phyloP scores from a whole-genome alignment of 495 filamentous ascomycete genomes.

The Trichoderma gamsii region DNA sequence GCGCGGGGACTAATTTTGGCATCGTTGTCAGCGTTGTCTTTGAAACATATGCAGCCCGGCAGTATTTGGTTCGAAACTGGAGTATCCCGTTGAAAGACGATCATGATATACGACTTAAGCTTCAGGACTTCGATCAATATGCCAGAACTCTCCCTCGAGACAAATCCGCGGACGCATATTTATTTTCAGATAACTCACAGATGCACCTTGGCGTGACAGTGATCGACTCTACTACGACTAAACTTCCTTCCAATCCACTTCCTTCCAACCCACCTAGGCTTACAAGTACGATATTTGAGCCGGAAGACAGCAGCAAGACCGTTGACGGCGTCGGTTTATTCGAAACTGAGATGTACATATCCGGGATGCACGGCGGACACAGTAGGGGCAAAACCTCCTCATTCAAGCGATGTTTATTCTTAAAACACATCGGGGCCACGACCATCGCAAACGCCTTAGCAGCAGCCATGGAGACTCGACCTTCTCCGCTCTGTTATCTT shows the following conservation, averaged over 20 bases:
- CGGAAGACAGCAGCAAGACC: conserved; percentile 28
- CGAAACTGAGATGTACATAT: conserved; percentile 57
- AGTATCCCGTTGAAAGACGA: no score
- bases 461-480: conserved; percentile 43
- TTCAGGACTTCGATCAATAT: no score
- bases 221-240: conserved; percentile 36
- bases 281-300: conserved; percentile 31
- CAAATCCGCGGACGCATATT: conserved; percentile 52
- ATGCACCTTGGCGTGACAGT: conserved; percentile 51
- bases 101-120: no score
- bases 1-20: no score
- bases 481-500: conserved; percentile 54
- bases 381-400: conserved; percentile 52
- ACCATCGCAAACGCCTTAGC: conserved; percentile 36
- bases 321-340: conserved; percentile 51
- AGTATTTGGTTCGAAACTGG: no score
- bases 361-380: conserved; percentile 55
- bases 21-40: no score
- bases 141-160: conserved; percentile 37
- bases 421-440: conserved; percentile 44
- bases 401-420: conserved; percentile 61
- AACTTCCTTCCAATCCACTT: no score
- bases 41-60: no score
- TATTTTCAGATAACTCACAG: conserved; percentile 45
- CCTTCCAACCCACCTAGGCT: conserved; percentile 20